These are phyloP conservation scores for Elongisporangium senticosum DNA, from an alignment of 352 stramenopile species.

Conservation along the genomic window DNA sequence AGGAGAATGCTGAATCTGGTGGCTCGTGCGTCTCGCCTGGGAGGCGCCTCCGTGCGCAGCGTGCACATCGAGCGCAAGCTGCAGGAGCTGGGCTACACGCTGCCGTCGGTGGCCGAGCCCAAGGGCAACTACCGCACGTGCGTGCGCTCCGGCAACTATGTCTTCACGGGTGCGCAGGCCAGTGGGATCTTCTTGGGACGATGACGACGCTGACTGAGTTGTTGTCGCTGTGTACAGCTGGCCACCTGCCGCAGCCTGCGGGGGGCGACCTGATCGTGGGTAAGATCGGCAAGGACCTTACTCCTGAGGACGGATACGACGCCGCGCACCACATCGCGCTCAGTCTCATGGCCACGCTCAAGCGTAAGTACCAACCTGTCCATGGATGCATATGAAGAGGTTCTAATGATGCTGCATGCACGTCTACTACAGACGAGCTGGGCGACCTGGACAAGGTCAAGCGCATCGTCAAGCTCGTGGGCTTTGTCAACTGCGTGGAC, in stretches of 20 bases:
- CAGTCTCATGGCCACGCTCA: constrained; percentile 89
- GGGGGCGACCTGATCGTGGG: constrained; percentile 79
- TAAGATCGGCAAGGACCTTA: constrained; percentile 88
- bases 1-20: constrained; percentile 11
- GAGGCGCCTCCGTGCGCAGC: constrained; percentile 25
- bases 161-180: constrained; percentile 56
- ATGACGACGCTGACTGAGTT: not conserved
- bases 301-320: constrained; percentile 87
- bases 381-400: not conserved
- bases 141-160: constrained; percentile 76
- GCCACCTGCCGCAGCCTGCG: constrained; percentile 70
- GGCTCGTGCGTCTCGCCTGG: constrained; percentile 8
- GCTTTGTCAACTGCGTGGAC: constrained; percentile 95
- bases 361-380: constrained; percentile 41
- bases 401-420: constrained; percentile 4
- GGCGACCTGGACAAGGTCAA: constrained; percentile 92
- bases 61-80: constrained; percentile 84
- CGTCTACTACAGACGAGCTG: constrained; percentile 48
- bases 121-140: constrained; percentile 90
- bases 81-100: constrained; percentile 77
- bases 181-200: not conserved
- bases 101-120: constrained; percentile 74
- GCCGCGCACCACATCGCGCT: constrained; percentile 87
- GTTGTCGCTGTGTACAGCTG: constrained; percentile 25
- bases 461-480: constrained; percentile 94